Percentiles rank a stretch among this genome's conserved stretches.
These are phyloP conservation scores for Aspergillus mulundensis DNA, from an alignment of 495 filamentous ascomycete genomes.

Conservation along the genomic window DNA sequence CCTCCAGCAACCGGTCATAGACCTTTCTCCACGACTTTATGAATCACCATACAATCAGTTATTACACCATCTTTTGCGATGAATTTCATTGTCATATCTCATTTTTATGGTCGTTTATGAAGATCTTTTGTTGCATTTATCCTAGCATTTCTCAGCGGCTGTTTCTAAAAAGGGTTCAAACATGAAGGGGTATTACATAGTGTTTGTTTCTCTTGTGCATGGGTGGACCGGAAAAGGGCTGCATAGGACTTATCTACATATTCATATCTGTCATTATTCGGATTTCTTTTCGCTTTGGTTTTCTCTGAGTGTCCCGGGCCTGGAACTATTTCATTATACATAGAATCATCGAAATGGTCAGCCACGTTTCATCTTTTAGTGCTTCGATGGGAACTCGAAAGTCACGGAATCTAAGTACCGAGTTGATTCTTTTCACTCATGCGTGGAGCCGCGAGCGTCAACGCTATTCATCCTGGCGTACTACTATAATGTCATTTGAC, in stretches of 20 bases:
- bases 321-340: slow-evolving; percentile 10
- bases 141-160: slow-evolving; percentile 44
- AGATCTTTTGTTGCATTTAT: slow-evolving; percentile 20
- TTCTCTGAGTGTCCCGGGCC: not conserved
- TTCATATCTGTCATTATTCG: slow-evolving; percentile 21
- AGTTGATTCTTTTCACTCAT: too few species aligned
- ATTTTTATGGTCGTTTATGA: slow-evolving; percentile 2
- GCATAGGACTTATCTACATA: slow-evolving; percentile 6
- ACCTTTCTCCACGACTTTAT: slow-evolving; percentile 22
- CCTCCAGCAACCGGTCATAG: slow-evolving; percentile 9
- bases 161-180: slow-evolving; percentile 19
- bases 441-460: too few species aligned
- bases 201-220: slow-evolving; percentile 13
- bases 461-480: too few species aligned
- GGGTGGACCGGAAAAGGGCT: slow-evolving; percentile 23
- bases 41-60: slow-evolving; percentile 11
- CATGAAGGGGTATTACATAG: slow-evolving; percentile 12
- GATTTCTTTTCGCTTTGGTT: slow-evolving; percentile 8
- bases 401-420: too few species aligned
- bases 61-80: slow-evolving; percentile 11
- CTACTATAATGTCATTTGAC: too few species aligned
- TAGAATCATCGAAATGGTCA: slow-evolving; percentile 6
- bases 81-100: slow-evolving; percentile 6
- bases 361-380: not conserved
- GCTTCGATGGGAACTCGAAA: too few species aligned